Conservation (phyloP, 768 basidiomycete genomes). For the Pisolithus tinctorius region DNA sequence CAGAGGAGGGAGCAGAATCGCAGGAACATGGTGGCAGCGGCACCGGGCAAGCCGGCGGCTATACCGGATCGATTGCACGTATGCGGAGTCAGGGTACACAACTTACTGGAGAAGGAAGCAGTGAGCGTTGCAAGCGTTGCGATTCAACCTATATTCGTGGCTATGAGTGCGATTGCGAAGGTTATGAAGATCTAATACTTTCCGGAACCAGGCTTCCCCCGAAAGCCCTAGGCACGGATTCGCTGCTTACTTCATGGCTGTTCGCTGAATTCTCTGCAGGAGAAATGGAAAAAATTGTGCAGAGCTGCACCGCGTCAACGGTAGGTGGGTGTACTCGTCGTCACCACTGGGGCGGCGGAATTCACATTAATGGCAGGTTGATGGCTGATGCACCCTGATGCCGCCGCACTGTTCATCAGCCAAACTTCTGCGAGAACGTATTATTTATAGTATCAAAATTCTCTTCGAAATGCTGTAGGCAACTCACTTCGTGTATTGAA, state of each 20-base stretch:
- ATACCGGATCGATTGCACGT: neutral
- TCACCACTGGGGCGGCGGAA: no score
- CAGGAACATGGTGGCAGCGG: constrained; percentile 4
- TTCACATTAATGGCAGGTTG: no score
- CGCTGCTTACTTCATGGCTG: neutral
- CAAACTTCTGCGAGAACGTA: no score
- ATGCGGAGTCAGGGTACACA: neutral
- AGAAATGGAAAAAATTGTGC: constrained; percentile 1
- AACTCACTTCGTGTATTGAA: no score
- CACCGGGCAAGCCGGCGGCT: constrained; percentile 6
- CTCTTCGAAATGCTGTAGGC: no score
- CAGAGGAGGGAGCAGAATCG: neutral
- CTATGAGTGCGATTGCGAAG: constrained; percentile 7
- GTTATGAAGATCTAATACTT: constrained; percentile 1
- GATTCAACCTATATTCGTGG: neutral
- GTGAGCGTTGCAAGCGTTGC: neutral
- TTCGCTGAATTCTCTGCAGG: neutral
- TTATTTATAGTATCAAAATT: no score
- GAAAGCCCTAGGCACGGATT: neutral
- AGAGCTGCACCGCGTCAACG: neutral
- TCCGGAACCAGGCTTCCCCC: neutral
- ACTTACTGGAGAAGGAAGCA: neutral
- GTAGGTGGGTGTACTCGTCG: neutral
- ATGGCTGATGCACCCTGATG: no score
- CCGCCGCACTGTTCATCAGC: no score